phyloP scores from a whole-genome alignment of 2,329 filamentous ascomycete species.

The Penicillium sp. region DNA sequence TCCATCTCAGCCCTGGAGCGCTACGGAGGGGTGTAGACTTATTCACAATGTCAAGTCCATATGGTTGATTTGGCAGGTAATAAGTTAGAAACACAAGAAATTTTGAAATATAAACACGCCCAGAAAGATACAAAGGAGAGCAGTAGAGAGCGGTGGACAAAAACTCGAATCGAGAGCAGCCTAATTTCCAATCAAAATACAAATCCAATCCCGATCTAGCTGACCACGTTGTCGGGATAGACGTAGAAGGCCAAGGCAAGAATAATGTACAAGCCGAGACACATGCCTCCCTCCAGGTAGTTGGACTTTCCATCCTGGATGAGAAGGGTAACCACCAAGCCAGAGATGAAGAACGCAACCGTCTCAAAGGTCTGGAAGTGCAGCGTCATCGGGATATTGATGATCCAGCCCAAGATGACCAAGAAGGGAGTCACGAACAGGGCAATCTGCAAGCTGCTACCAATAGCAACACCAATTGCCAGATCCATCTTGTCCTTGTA shows the following conservation, averaged over 20 bases:
- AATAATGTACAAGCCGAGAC: slow-evolving; percentile 56
- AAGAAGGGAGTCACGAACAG: slow-evolving; percentile 78
- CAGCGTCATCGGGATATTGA: slow-evolving; percentile 71
- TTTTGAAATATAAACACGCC: not conserved
- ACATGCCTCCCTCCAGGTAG: slow-evolving; percentile 79
- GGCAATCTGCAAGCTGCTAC: slow-evolving; percentile 80
- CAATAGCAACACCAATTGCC: slow-evolving; percentile 78
- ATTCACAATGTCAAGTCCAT: too few relatives aligned
- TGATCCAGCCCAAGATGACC: slow-evolving; percentile 78
- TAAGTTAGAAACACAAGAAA: not conserved
- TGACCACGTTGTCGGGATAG: slow-evolving; percentile 44
- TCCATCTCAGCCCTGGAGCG: too few relatives aligned
- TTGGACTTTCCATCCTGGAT: slow-evolving; percentile 83
- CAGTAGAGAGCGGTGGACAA: not conserved
- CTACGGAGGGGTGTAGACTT: too few relatives aligned
- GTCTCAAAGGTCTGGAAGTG: slow-evolving; percentile 82
- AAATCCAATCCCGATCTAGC: not conserved
- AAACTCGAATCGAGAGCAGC: not conserved
- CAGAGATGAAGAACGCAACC: slow-evolving; percentile 73
- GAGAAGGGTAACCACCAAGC: slow-evolving; percentile 70
- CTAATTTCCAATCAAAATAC: not conserved
- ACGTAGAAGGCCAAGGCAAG: slow-evolving; percentile 52
- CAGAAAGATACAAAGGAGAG: not conserved
- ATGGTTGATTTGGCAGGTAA: too few relatives aligned
- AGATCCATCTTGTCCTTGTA: slow-evolving; percentile 68